Conservation (phyloP, 345 rosid species). For the Eucalyptus caleyi region DNA sequence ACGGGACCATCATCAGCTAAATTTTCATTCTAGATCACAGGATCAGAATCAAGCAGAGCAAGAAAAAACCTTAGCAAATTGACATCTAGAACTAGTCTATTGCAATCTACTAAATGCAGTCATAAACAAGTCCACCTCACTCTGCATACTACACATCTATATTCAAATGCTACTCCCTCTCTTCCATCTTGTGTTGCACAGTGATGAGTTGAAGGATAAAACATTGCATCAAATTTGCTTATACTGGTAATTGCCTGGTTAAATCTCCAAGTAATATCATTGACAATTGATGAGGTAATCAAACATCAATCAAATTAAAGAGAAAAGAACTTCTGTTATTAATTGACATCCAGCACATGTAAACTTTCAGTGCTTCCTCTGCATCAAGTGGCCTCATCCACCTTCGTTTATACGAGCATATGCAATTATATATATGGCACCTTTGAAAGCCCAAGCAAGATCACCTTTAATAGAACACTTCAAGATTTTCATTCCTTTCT, state of each 20-base stretch:
- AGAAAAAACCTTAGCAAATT: background rate
- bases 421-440: background rate
- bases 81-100: background rate
- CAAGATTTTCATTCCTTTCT: background rate
- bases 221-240: background rate
- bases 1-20: background rate
- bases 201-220: background rate
- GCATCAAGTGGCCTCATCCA: background rate
- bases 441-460: background rate
- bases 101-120: background rate
- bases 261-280: background rate
- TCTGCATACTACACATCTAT: background rate
- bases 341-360: background rate
- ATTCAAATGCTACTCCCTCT: background rate
- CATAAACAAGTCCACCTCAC: background rate
- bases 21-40: background rate
- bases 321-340: background rate
- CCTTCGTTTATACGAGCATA: background rate
- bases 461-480: background rate
- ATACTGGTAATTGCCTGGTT: background rate
- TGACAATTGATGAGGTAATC: background rate
- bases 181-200: background rate
- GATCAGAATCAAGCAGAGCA: background rate
- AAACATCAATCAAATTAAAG: background rate
- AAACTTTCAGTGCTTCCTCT: background rate